Percentiles rank a stretch among this genome's conserved stretches.
Evolutionary conservation across 2,329 filamentous ascomycete species (phyloP).

Genomic region (Sclerotinia nivalis): DNA sequence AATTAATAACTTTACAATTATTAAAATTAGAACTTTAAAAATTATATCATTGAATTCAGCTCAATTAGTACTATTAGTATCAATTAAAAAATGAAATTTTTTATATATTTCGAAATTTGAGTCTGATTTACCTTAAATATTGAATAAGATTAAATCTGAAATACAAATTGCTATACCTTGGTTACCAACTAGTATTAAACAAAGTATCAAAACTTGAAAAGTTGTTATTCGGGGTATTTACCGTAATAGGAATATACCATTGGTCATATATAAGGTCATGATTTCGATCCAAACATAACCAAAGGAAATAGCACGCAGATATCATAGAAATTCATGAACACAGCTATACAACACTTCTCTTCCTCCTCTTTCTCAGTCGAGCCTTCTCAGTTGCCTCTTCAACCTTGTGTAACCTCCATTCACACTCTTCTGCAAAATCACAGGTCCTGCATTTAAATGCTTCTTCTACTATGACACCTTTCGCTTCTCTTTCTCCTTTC

Average conservation of each 20-base stretch:
- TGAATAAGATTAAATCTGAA: too few species aligned
- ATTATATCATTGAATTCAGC: too few species aligned
- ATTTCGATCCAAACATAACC: background rate
- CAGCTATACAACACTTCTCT: background rate
- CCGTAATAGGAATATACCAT: background rate
- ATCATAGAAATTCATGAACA: background rate
- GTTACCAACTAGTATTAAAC: too few species aligned
- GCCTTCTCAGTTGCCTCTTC: conserved; percentile 50
- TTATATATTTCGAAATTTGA: too few species aligned
- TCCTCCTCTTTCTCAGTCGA: conserved; percentile 29
- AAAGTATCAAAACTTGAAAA: too few species aligned
- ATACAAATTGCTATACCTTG: too few species aligned
- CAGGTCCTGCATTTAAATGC: conserved; percentile 86
- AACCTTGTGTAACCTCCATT: conserved; percentile 73
- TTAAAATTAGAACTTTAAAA: too few species aligned
- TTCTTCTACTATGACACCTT: conserved; percentile 79
- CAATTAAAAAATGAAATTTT: too few species aligned
- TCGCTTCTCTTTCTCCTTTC: conserved; percentile 70
- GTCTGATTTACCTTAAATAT: too few species aligned
- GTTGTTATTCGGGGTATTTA: too few species aligned
- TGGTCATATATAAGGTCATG: background rate
- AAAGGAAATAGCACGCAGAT: background rate
- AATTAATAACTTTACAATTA: too few species aligned
- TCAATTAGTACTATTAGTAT: too few species aligned
- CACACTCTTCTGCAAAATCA: conserved; percentile 77